Base-by-base conservation (phyloP, 192 early-diverging fungal genomes). In the Backusella australiensis region DNA sequence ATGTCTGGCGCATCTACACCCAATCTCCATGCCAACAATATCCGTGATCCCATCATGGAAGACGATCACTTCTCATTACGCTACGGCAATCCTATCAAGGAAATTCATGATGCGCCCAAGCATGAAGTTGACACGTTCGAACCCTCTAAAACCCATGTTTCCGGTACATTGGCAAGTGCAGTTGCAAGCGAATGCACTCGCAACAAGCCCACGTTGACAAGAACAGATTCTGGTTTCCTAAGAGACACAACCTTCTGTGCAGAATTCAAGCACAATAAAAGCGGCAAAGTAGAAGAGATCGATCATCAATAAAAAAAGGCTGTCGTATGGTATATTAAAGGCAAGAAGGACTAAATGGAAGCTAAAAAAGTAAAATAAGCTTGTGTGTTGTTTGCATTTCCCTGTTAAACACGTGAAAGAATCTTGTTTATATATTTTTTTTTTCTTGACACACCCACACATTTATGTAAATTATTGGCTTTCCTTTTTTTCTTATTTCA, bases 11-110 rank as follows among this genome's bases (percentile, higher is more conserved):
- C 23, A 63, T 29, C 14, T 36, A 38, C 68, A 56, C 44, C 49
- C 2, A 15, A 72, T 52, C 12, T 53, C 19, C 44, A 53, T n/a
- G 49, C 46, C 3, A 53, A 23, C 15, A 46, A 72, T 34, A 42
- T 35, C 7, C 63, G 77, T n/a, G 77, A 78, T 44, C 77, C 77
- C 15, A 73, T 78, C 34, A 41, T 78, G 77, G 23, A 38, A 14
- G 77, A 78, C 39, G 72, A 74, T 8, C 71, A 74, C 36, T 78
- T 78, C 21, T 78, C 77, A 46, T 36, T 78, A 9, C 59, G 46
- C 12, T 78, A 67, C 49, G 72, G 72, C 39, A 78, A 78, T 26
- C 77, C 77, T 4, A 78, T 78, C 35, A 35, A 78, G 23, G 66
- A 49, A 23, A 74, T 78, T 14, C 77, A 78, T 29, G 36, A 78